These are phyloP conservation scores for Prunus padus DNA, from an alignment of 306 rosid species.

Conservation along the genomic window DNA sequence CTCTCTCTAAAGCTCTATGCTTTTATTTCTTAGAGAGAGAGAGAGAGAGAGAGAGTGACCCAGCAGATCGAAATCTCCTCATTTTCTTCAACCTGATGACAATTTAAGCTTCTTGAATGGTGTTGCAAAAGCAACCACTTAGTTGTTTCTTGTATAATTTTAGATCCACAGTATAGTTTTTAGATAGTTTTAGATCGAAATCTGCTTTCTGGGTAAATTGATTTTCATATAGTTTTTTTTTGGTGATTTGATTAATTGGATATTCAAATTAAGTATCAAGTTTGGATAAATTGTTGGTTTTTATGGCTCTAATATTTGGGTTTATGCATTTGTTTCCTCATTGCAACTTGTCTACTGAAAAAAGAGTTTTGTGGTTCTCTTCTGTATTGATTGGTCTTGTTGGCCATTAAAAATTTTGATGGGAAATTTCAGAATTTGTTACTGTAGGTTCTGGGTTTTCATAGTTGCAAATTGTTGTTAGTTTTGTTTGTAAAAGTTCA, in stretches of 20 bases:
- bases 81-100: conserved; percentile 59
- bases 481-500: conserved; percentile 28
- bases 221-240: conserved; percentile 20
- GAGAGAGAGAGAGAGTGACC: conserved; percentile 64
- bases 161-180: conserved; percentile 19
- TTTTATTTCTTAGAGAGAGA: conserved; percentile 29
- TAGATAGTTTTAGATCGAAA: too few species aligned
- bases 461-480: conserved; percentile 10
- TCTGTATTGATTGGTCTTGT: conserved; percentile 13
- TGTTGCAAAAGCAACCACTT: conserved; percentile 55
- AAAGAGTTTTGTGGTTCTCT: not conserved
- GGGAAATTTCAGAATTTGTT: conserved; percentile 34
- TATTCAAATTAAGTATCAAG: conserved; percentile 16
- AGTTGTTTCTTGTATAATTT: conserved; percentile 37
- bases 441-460: conserved; percentile 26
- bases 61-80: conserved; percentile 80
- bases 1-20: conserved; percentile 35
- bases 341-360: conserved; percentile 25
- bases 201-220: conserved; percentile 31
- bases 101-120: conserved; percentile 78
- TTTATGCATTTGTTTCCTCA: conserved; percentile 33
- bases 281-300: conserved; percentile 26
- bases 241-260: conserved; percentile 38
- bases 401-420: conserved; percentile 12
- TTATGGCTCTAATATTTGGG: conserved; percentile 23